These are phyloP conservation scores for Phytophthora foliorum DNA, from an alignment of 352 stramenopile species.

Conservation along the genomic window DNA sequence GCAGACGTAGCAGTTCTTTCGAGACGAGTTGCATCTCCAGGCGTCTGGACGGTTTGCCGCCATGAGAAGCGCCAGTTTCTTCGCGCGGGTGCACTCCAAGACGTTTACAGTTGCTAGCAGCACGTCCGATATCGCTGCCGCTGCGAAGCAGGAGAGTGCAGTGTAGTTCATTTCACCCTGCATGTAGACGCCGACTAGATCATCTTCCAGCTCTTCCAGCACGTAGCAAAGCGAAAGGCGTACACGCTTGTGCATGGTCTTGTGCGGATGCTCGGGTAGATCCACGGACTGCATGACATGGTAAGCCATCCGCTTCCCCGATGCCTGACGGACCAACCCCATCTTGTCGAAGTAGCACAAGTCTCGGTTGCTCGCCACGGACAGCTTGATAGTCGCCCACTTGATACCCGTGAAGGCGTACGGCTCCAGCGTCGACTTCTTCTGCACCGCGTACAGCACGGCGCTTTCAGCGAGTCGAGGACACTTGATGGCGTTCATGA, in stretches of 20 bases:
- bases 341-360: slow-evolving; percentile 63
- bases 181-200: slow-evolving; percentile 50
- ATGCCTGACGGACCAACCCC: slow-evolving; percentile 41
- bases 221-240: slow-evolving; percentile 49
- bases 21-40: slow-evolving; percentile 23
- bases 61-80: slow-evolving; percentile 39
- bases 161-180: slow-evolving; percentile 34
- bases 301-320: slow-evolving; percentile 49
- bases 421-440: slow-evolving; percentile 40
- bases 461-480: slow-evolving; percentile 44
- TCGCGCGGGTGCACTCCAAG: slow-evolving; percentile 40
- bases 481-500: slow-evolving; percentile 52
- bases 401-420: slow-evolving; percentile 60
- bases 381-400: slow-evolving; percentile 44
- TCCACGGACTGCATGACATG: slow-evolving; percentile 57
- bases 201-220: slow-evolving; percentile 45
- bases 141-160: slow-evolving; percentile 39
- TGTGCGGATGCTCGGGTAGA: slow-evolving; percentile 37
- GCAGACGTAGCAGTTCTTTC: slow-evolving; percentile 41
- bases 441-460: slow-evolving; percentile 48
- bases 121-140: slow-evolving; percentile 34
- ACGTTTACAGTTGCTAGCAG: slow-evolving; percentile 38
- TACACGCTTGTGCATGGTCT: slow-evolving; percentile 36
- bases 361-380: slow-evolving; percentile 51
- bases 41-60: neutral